Percentiles rank a stretch among this genome's conserved stretches.
These are phyloP conservation scores for Ophiostoma perfectum DNA, from an alignment of 2,329 filamentous ascomycete genomes.

Conservation along the genomic window DNA sequence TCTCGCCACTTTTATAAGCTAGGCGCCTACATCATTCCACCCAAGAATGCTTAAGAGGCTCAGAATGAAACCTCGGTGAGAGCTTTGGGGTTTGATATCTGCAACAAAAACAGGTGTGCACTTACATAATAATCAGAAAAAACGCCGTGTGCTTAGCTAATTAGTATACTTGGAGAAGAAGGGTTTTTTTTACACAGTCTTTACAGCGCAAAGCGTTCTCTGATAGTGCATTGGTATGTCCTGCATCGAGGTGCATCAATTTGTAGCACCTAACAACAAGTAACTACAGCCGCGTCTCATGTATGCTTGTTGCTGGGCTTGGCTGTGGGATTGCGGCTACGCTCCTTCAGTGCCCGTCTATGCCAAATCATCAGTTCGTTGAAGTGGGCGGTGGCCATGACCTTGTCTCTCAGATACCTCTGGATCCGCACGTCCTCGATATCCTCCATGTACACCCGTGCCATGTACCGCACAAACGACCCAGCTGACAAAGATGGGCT, in stretches of 20 bases:
- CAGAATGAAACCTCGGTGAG: not conserved
- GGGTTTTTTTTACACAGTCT: too few relatives aligned
- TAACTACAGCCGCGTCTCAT: too few relatives aligned
- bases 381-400: conserved; percentile 3
- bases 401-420: not conserved
- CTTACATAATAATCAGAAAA: too few relatives aligned
- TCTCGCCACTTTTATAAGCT: not conserved
- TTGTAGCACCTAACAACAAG: too few relatives aligned
- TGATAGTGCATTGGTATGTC: too few relatives aligned
- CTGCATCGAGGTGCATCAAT: too few relatives aligned
- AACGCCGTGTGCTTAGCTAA: too few relatives aligned
- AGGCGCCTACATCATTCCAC: not conserved
- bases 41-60: not conserved
- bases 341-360: not conserved
- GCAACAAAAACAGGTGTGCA: too few relatives aligned
- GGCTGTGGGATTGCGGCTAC: not conserved
- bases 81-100: not conserved
- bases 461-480: conserved; percentile 13
- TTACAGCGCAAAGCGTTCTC: too few relatives aligned
- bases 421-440: conserved; percentile 9
- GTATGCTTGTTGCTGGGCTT: too few relatives aligned
- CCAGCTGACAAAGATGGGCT: not conserved
- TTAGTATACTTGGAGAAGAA: too few relatives aligned
- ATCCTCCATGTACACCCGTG: conserved; percentile 1
- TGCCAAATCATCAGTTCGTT: conserved; percentile 10